Evolutionary conservation across 2,329 filamentous ascomycete genomes (phyloP), one percentile per base, ranked within the genome.

Genomic region (Diaporthe humulicola): DNA sequence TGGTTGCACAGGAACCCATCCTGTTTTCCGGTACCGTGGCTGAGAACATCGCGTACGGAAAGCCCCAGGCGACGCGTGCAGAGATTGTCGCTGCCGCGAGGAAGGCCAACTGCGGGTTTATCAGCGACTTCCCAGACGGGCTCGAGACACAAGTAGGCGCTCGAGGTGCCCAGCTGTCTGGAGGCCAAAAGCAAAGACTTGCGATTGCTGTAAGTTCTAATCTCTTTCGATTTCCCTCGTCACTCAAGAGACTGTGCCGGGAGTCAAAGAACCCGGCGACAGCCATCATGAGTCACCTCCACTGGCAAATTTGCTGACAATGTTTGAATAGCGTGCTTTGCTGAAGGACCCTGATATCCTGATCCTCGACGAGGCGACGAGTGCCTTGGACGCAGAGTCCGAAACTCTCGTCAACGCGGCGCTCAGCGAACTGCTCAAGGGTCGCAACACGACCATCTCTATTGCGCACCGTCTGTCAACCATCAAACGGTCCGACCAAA

Each of bases 261-360:
- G 6, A 50, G 30, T 28, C 45, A 28, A 38, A 54, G 0, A 3
- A 17, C 17, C 9, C 45, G 3, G 3, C 22, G 19, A 19, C 30
- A 67, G 7, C 14, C 22, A 7, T 10, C 25, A 10, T 8, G 10
- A 36, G 28, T 36, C 28, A 22, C 22, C 61, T 25, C 4, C 30
- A 36, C 7, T 30, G 38, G n/a, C 15, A 28, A 9, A 54, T 52
- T 52, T 40, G 28, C 60, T 64, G 14, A 38, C 64, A 40, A 19
- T 28, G 4, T 19, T n/a, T 36, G 30, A 69, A 54, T 4, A 69
- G 7, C 92, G 97, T 72, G 97, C 97, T 17, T 89, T 99, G 38
- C 92, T 99, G 79, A 98, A 98, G 84, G 91, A 98, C 77, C 97
- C 97, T 0, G 97, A 99, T 85, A 98, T 99, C 77, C 87, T 99